Conservation (phyloP, 2,329 filamentous ascomycete genomes). For the Aspergillus jensenii region DNA sequence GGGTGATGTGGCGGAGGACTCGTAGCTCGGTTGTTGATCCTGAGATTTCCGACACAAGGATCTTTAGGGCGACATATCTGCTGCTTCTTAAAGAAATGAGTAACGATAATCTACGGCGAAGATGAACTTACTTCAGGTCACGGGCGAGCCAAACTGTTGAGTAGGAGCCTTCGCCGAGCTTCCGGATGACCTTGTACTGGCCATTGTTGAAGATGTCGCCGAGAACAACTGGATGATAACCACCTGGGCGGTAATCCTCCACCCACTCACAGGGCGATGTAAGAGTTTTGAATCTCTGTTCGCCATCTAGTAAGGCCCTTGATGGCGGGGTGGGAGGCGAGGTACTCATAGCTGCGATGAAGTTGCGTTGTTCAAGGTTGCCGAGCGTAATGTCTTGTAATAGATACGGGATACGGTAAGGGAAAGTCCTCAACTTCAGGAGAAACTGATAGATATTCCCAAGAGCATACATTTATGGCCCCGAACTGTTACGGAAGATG, state of each 20-base stretch:
- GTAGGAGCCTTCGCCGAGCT: slow-evolving; percentile 46
- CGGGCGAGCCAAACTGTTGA: slow-evolving; percentile 49
- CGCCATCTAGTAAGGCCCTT: slow-evolving; percentile 7
- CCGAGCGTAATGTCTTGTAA: slow-evolving; percentile 8
- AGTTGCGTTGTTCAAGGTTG: slow-evolving; percentile 10
- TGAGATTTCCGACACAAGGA: slow-evolving; percentile 25
- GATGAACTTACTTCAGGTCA: slow-evolving; percentile 27
- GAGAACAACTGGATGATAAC: slow-evolving; percentile 45
- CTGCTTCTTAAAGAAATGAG: slow-evolving; percentile 15
- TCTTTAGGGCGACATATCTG: slow-evolving; percentile 34
- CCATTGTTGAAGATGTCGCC: slow-evolving; percentile 39
- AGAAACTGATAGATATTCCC: slow-evolving; percentile 11
- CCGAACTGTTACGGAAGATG: too few relatives aligned
- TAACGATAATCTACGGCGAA: slow-evolving; percentile 11
- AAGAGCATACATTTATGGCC: slow-evolving; percentile 9
- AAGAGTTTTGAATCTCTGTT: slow-evolving; percentile 19
- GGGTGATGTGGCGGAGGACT: slow-evolving; percentile 17
- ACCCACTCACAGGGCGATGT: slow-evolving; percentile 22
- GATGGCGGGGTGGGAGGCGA: slow-evolving; percentile 15
- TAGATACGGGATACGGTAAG: not conserved
- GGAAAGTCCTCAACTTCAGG: not conserved
- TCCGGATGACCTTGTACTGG: slow-evolving; percentile 46
- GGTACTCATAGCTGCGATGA: slow-evolving; percentile 13
- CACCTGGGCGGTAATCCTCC: slow-evolving; percentile 38
- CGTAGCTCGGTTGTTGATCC: slow-evolving; percentile 18